phyloP scores from a whole-genome alignment of 495 filamentous ascomycete species.

The Penicillium manginii region DNA sequence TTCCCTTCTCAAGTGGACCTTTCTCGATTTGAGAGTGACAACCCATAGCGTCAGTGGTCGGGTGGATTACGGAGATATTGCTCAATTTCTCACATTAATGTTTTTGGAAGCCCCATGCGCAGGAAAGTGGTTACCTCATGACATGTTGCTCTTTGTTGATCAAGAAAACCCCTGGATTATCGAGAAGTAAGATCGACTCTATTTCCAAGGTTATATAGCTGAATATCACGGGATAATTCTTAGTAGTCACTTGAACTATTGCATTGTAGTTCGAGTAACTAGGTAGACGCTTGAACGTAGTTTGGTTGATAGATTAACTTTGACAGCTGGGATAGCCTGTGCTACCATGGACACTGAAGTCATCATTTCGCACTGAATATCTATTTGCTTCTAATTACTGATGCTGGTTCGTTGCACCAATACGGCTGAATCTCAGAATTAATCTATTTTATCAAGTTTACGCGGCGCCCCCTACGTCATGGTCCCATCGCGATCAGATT shows the following conservation, averaged over 20 bases:
- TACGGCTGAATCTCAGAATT: constrained; percentile 9
- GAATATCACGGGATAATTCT: no score
- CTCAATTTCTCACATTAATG: constrained; percentile 7
- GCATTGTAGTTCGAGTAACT: no score
- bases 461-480: constrained; percentile 28
- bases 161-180: no score
- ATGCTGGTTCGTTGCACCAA: constrained; percentile 5
- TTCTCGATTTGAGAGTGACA: neutral
- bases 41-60: neutral
- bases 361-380: neutral
- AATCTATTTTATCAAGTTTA: constrained; percentile 29
- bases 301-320: neutral
- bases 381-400: constrained; percentile 6
- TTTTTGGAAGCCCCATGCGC: constrained; percentile 4
- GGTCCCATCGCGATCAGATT: constrained; percentile 7
- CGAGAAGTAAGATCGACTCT: no score
- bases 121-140: neutral
- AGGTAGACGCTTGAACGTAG: neutral
- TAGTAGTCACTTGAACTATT: no score
- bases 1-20: constrained; percentile 2
- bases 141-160: no score
- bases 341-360: constrained; percentile 3
- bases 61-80: constrained; percentile 3
- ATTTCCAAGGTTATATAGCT: no score
- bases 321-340: neutral